phyloP scores from a whole-genome alignment of 1,284 basidiomycete genomes.

The Heimioporus punctisporus region DNA sequence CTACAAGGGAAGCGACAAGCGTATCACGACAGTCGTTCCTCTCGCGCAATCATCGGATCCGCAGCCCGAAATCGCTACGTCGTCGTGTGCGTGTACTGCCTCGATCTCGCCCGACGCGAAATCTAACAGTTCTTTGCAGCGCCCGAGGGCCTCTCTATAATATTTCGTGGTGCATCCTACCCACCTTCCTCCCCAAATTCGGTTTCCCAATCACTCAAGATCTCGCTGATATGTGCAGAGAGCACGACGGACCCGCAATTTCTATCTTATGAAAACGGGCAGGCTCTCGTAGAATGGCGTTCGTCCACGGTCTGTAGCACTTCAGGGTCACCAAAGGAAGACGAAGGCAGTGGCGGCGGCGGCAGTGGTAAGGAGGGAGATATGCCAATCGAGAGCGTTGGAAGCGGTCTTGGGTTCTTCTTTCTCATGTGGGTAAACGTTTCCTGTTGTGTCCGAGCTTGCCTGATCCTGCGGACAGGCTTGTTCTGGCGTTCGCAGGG shows the following conservation, averaged over 20 bases:
- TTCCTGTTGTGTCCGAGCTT: background rate
- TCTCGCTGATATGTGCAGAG: conserved; percentile 61
- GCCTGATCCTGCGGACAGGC: conserved; percentile 39
- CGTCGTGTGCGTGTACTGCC: conserved; percentile 46
- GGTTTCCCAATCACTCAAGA: conserved; percentile 56
- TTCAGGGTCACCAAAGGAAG: conserved; percentile 34
- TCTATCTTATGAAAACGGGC: conserved; percentile 59
- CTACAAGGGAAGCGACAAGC: conserved; percentile 54
- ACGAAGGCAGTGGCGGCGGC: conserved; percentile 38
- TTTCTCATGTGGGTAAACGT: conserved; percentile 70
- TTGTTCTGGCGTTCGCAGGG: conserved; percentile 63
- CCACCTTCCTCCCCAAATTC: conserved; percentile 45
- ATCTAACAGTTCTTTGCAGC: conserved; percentile 18
- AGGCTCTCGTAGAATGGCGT: conserved; percentile 61
- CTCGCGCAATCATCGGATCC: conserved; percentile 52
- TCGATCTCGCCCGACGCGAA: background rate
- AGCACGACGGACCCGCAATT: conserved; percentile 50
- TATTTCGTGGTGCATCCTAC: conserved; percentile 64
- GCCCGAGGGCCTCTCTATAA: conserved; percentile 54
- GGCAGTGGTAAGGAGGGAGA: conserved; percentile 33
- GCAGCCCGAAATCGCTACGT: conserved; percentile 39
- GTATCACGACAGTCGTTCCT: conserved; percentile 68
- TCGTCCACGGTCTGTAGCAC: conserved; percentile 50
- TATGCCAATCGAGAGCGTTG: conserved; percentile 43
- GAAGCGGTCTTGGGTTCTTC: conserved; percentile 82